Percentiles rank a stretch among this genome's conserved stretches.
phyloP scores from a whole-genome alignment of 1,284 basidiomycete species.

The Abortiporus biennis region DNA sequence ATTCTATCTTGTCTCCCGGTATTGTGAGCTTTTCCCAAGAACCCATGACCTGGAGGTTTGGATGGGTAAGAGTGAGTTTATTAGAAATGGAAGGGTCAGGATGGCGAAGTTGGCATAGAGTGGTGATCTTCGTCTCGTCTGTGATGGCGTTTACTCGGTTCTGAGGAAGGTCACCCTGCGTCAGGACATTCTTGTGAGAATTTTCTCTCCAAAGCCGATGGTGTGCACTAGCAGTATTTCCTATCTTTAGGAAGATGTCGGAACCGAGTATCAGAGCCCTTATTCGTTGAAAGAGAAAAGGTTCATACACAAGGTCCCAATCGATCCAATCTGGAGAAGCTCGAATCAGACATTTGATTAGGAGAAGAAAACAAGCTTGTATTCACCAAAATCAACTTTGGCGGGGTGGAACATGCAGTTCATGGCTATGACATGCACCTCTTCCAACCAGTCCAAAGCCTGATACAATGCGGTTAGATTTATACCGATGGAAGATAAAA shows the following conservation, averaged over 20 bases:
- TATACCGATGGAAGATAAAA: background rate
- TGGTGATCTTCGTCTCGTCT: background rate
- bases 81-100: slow-evolving; percentile 16
- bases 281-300: slow-evolving; percentile 15
- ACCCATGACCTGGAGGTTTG: slow-evolving; percentile 18
- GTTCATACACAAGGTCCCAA: background rate
- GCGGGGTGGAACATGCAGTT: background rate
- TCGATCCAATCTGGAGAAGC: slow-evolving; percentile 2
- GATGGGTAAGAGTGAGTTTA: slow-evolving; percentile 8
- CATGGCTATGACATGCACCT: background rate
- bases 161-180: background rate
- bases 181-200: background rate
- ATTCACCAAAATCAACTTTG: slow-evolving; percentile 2
- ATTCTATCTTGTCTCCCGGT: too few species aligned
- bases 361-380: background rate
- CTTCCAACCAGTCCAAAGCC: slow-evolving; percentile 5
- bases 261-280: slow-evolving; percentile 12
- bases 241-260: slow-evolving; percentile 16
- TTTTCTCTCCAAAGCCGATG: slow-evolving; percentile 10
- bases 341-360: background rate
- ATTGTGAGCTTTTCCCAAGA: slow-evolving; percentile 20
- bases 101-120: slow-evolving; percentile 7
- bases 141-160: background rate
- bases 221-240: slow-evolving; percentile 17
- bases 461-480: background rate